phyloP scores from a whole-genome alignment of 768 basidiomycete species.

The Phylloporus arenicola region DNA sequence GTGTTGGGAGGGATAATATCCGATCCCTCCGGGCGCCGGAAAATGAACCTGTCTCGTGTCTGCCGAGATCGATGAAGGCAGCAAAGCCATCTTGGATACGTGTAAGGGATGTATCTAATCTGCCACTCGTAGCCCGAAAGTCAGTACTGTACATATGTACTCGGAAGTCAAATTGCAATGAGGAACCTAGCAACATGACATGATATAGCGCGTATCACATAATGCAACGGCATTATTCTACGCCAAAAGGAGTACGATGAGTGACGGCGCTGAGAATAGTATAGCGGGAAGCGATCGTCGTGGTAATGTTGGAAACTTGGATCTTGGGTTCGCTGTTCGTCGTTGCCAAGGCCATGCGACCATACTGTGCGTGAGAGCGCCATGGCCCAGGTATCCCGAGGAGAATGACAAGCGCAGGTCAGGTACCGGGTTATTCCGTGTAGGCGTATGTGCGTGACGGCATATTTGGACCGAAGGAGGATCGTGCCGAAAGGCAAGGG shows the following conservation, averaged over 20 bases:
- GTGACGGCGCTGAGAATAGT: background rate
- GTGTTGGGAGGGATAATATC: background rate
- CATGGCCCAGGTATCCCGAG: background rate
- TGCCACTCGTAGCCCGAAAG: background rate
- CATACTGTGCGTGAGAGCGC: background rate
- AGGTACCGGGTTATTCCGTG: conserved; percentile 18
- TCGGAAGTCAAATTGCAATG: background rate
- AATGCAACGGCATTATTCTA: background rate
- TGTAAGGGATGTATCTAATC: background rate
- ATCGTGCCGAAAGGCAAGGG: too few species aligned
- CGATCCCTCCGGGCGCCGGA: background rate
- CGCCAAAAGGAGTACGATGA: background rate
- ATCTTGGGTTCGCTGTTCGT: conserved; percentile 1
- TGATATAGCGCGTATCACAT: background rate
- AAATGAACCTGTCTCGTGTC: background rate
- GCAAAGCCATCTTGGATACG: background rate
- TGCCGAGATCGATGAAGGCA: background rate
- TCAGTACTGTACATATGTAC: background rate
- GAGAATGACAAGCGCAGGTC: background rate
- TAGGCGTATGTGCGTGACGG: background rate
- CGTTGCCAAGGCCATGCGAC: background rate
- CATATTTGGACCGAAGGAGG: background rate
- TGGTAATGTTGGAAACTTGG: conserved; percentile 17
- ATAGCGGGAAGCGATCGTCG: conserved; percentile 12
- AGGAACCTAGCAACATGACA: background rate